These are phyloP conservation scores for Cetradonia linearis DNA, from an alignment of 495 filamentous ascomycete genomes.

Conservation along the genomic window DNA sequence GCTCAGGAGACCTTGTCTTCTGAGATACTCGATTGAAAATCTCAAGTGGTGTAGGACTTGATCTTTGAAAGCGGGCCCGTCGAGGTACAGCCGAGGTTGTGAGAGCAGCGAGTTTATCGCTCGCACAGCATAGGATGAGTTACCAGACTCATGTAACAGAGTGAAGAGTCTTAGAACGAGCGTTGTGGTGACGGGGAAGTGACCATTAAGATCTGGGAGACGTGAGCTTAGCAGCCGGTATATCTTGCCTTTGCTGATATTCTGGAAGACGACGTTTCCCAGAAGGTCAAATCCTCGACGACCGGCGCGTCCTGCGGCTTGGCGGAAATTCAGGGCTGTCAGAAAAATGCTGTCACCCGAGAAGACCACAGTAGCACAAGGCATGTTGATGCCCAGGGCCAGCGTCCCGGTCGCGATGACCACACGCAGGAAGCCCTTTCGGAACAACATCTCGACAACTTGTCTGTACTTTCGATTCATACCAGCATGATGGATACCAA, in stretches of 20 bases:
- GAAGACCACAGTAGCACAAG: conserved; percentile 73
- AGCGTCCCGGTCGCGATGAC: conserved; percentile 70
- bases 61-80: conserved; percentile 49
- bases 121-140: conserved; percentile 48
- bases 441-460: conserved; percentile 60
- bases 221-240: conserved; percentile 57
- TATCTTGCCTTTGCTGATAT: conserved; percentile 36
- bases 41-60: conserved; percentile 64
- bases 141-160: conserved; percentile 53
- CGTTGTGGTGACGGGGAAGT: conserved; percentile 68
- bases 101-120: conserved; percentile 57
- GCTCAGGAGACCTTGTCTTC: conserved; percentile 54
- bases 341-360: conserved; percentile 60
- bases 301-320: conserved; percentile 66
- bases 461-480: conserved; percentile 70
- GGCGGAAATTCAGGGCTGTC: conserved; percentile 64
- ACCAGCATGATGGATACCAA: conserved; percentile 69
- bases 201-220: conserved; percentile 62
- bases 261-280: conserved; percentile 71
- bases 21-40: conserved; percentile 72
- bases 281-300: conserved; percentile 71
- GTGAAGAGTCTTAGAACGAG: conserved; percentile 59
- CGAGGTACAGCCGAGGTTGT: conserved; percentile 57
- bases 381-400: conserved; percentile 75
- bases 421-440: conserved; percentile 60